These are phyloP conservation scores for Yamadazyma triangularis DNA, from an alignment of 1,139 yeast species.

Conservation along the genomic window DNA sequence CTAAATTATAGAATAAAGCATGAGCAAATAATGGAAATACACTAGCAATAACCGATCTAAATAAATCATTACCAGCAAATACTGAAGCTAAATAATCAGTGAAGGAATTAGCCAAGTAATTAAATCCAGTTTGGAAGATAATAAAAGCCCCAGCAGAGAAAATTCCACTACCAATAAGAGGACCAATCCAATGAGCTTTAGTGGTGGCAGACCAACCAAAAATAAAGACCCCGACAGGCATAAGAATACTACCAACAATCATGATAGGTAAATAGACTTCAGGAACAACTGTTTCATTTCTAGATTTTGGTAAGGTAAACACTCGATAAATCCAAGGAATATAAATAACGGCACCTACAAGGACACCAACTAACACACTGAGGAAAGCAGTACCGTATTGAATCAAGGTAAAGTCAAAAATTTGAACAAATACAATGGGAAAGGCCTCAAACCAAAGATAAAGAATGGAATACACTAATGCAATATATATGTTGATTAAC, in stretches of 20 bases:
- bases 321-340: constrained; percentile 13
- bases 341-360: constrained; percentile 19
- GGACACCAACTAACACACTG: constrained; percentile 15
- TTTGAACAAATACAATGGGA: constrained; percentile 22
- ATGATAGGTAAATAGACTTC: constrained; percentile 57
- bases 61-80: constrained; percentile 25
- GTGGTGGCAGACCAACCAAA: constrained; percentile 27
- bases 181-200: constrained; percentile 26
- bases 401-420: constrained; percentile 23
- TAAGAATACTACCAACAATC: constrained; percentile 20
- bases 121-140: constrained; percentile 28
- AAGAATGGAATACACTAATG: constrained; percentile 25
- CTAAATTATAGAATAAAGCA: constrained; percentile 42
- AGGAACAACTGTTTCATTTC: constrained; percentile 43
- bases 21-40: constrained; percentile 26
- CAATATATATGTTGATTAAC: constrained; percentile 24
- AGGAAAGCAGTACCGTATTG: constrained; percentile 19
- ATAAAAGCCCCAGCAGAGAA: constrained; percentile 24
- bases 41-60: constrained; percentile 23
- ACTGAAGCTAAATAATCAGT: constrained; percentile 28
- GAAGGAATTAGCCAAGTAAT: constrained; percentile 62
- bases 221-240: constrained; percentile 27
- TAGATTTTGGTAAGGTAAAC: constrained; percentile 22
- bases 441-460: constrained; percentile 30
- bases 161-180: constrained; percentile 23